phyloP scores from a whole-genome alignment of 2,329 filamentous ascomycete genomes.

The Stemphylium lycopersici region DNA sequence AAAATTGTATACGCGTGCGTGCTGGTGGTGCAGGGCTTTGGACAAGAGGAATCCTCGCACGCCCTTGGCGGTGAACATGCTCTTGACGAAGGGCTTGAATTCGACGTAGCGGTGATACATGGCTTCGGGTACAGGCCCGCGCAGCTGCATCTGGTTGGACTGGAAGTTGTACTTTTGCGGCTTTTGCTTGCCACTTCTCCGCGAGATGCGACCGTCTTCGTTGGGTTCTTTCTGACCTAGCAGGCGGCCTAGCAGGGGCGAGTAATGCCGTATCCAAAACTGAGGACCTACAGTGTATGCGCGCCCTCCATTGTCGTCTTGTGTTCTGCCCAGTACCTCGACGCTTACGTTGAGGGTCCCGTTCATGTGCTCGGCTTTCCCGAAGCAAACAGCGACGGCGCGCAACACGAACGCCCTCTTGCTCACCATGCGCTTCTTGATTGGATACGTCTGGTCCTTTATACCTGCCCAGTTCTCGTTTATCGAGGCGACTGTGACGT shows the following conservation, averaged over 20 bases:
- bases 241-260: slow-evolving; percentile 84
- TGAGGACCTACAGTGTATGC: slow-evolving; percentile 81
- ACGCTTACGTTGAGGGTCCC: slow-evolving; percentile 76
- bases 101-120: slow-evolving; percentile 94
- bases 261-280: slow-evolving; percentile 82
- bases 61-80: slow-evolving; percentile 82
- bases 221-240: slow-evolving; percentile 67
- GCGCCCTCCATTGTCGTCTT: slow-evolving; percentile 67
- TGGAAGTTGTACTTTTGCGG: slow-evolving; percentile 87
- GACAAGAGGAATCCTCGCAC: slow-evolving; percentile 81
- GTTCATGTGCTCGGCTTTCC: slow-evolving; percentile 67
- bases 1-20: slow-evolving; percentile 87
- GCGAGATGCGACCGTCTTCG: slow-evolving; percentile 38
- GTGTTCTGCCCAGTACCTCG: slow-evolving; percentile 76
- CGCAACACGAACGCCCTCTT: slow-evolving; percentile 84
- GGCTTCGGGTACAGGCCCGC: slow-evolving; percentile 77
- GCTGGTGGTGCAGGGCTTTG: slow-evolving; percentile 87
- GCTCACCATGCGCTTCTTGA: slow-evolving; percentile 85
- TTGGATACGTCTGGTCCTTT: slow-evolving; percentile 67
- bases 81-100: slow-evolving; percentile 86
- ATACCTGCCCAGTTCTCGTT: slow-evolving; percentile 72
- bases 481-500: slow-evolving; percentile 67
- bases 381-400: slow-evolving; percentile 68
- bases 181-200: slow-evolving; percentile 52
- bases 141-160: slow-evolving; percentile 87